These are phyloP conservation scores for Lepraria neglecta DNA, from an alignment of 495 filamentous ascomycete species.

Conservation along the genomic window DNA sequence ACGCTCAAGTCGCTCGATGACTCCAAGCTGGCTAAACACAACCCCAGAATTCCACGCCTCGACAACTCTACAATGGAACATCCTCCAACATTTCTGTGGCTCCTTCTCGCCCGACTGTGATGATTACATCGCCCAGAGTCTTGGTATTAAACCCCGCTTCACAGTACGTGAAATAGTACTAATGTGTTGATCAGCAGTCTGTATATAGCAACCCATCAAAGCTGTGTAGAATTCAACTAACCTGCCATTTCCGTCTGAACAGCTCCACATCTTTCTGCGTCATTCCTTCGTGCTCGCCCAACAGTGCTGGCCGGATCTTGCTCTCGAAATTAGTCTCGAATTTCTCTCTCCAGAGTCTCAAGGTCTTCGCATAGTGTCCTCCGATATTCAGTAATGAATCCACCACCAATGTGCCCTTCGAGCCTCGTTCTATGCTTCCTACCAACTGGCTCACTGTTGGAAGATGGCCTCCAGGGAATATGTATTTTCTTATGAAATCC, in stretches of 20 bases:
- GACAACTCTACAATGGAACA: slow-evolving; percentile 46
- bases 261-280: slow-evolving; percentile 52
- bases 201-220: not conserved
- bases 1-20: slow-evolving; percentile 12
- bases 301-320: slow-evolving; percentile 49
- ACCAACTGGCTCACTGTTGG: slow-evolving; percentile 59
- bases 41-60: not conserved
- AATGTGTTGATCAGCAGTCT: slow-evolving; percentile 7
- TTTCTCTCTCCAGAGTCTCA: slow-evolving; percentile 59
- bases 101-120: slow-evolving; percentile 59
- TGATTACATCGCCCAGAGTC: slow-evolving; percentile 62
- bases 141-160: slow-evolving; percentile 67
- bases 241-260: slow-evolving; percentile 64
- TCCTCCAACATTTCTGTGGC: slow-evolving; percentile 60
- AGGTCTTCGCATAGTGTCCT: slow-evolving; percentile 61
- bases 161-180: slow-evolving; percentile 70
- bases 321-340: slow-evolving; percentile 56
- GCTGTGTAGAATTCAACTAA: slow-evolving; percentile 26
- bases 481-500: slow-evolving; percentile 65
- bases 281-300: slow-evolving; percentile 48
- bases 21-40: slow-evolving; percentile 15
- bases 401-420: slow-evolving; percentile 52
- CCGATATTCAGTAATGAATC: slow-evolving; percentile 62
- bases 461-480: slow-evolving; percentile 68
- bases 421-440: slow-evolving; percentile 51